Evolutionary conservation across 495 filamentous ascomycete genomes (phyloP), one percentile per base, ranked within the genome.

Genomic region (Niebla homalea): DNA sequence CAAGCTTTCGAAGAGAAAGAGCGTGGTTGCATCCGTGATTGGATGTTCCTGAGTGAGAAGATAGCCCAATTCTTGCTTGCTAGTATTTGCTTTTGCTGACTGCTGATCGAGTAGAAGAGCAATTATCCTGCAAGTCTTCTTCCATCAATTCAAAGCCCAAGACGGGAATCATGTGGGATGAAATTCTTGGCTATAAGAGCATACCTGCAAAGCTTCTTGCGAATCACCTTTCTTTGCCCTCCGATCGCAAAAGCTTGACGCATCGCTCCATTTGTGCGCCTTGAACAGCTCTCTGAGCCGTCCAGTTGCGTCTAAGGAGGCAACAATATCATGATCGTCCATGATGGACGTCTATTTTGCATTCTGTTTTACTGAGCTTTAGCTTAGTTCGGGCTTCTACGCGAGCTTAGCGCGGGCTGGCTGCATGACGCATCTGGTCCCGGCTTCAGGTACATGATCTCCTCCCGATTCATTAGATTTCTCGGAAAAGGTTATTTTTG

Each of bases 221-320:
- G 75, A 69, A 52, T 80, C 77, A 36, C 78, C 74, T 51, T 78
- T 81, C 59, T 79, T 81, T 39, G 77, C 66, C 39, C 74, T 72
- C 52, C 77, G 78, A 48, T 79, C 75, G 49, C 75, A 74, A 16
- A 79, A 64, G 59, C 77, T 73, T 43, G 80, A 55, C 16, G 78
- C 78, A 57, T 77, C 75, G 60, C 79, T 78, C 59, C 72, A 64
- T 57, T 77, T 71, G 51, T 70, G 69, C 32, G 62, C 63, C 52
- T 79, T 73, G 63, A 81, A 70, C 23, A 75, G 70, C 64, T 79
- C 78, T 57, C 74, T 67, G 44, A 81, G 67, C 26, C 25, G 18
- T 16, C 45, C 53, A n/a, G 29, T 18, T 1, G 10, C 11, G 22
- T 40, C 47, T 22, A 50, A 19, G 21, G 47, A 50, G 14, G 16